Base-by-base conservation (phyloP, 129 eudicot species). In the Centaurea solstitialis region DNA sequence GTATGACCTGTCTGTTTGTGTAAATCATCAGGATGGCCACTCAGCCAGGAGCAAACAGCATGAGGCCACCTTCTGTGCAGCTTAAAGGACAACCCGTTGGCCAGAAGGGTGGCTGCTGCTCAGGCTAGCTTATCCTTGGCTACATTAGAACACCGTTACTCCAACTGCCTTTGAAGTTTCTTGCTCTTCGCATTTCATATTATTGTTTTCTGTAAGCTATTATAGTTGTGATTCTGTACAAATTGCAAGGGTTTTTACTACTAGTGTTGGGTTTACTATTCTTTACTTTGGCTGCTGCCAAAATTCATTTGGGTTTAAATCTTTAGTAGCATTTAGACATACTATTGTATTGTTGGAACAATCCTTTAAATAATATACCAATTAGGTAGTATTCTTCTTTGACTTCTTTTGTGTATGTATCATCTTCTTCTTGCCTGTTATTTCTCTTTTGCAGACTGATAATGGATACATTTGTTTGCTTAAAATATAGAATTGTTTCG, bases 71-170 rank as follows among this genome's bases (percentile, higher is more conserved):
- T 2, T 83, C 91, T 5, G 93, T 91, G 86, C 96, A 91, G 88
- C 89, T 91, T 12, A 83, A 79, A 80, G 96, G 96, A 28, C 96
- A 91, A 77, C 93, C 96, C 23, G 93, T 91, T 40, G 86, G 82
- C 76, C 93, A 91, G 77, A 91, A 87, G 74, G 80, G 86, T 77
- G 93, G 96, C 33, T 91, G 96, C 87, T 89, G 96, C 90, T 89
- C 96, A 26, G 33, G 87, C 77, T 91, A 87, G 82, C 74, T 71
- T 22, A 72, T 13, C 0, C 13, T 71, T 18, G 43, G 22, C 72
- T n/a, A 35, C 9, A 6, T 15, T 39, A 69, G 22, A 13, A 57
- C n/a, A 57, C 65, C 22, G 22, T 72, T 24, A 5, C 4, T 2
- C 37, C 37, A 33, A 33, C 22, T 33, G 21, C 39, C 9, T 33